Percentiles rank a stretch among this genome's conserved stretches.
phyloP scores from a whole-genome alignment of 2,329 filamentous ascomycete genomes.

The Tolypocladium guangdongense region DNA sequence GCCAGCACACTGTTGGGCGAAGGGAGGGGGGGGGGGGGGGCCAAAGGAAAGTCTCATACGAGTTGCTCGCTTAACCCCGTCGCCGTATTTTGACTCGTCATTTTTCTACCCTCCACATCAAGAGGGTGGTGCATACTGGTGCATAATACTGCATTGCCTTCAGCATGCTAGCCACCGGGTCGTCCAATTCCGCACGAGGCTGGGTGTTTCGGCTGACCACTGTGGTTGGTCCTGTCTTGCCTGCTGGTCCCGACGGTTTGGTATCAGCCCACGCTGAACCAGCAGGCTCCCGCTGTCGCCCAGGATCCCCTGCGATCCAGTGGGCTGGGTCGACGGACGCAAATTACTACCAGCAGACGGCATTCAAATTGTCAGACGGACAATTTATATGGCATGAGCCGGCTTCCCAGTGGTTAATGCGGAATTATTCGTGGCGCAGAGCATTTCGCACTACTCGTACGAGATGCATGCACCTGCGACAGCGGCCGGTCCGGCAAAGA shows the following conservation, averaged over 20 bases:
- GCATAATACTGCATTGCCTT: neutral
- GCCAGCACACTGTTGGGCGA: too few species aligned
- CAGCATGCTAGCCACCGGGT: neutral
- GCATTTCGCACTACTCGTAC: too few species aligned
- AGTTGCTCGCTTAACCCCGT: neutral
- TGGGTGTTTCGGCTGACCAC: neutral
- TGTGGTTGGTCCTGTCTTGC: neutral
- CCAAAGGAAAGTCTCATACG: neutral
- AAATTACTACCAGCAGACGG: neutral
- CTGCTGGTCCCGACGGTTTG: slow-evolving; percentile 1
- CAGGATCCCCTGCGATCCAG: neutral
- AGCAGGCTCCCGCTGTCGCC: too few species aligned
- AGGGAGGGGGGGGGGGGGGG: too few species aligned
- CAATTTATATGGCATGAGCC: too few species aligned
- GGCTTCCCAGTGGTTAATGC: neutral
- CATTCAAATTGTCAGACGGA: neutral
- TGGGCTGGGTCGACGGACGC: neutral
- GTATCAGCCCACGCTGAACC: neutral
- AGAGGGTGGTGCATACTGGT: too few species aligned
- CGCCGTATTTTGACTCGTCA: neutral
- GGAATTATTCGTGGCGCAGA: neutral
- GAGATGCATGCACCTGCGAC: neutral
- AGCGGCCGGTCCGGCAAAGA: neutral
- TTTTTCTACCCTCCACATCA: neutral
- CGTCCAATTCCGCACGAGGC: neutral